Evolutionary conservation across 176 grass and related monocot genomes (phyloP), one percentile per base, ranked within the genome.

Genomic region (maize (Zea mays)): DNA sequence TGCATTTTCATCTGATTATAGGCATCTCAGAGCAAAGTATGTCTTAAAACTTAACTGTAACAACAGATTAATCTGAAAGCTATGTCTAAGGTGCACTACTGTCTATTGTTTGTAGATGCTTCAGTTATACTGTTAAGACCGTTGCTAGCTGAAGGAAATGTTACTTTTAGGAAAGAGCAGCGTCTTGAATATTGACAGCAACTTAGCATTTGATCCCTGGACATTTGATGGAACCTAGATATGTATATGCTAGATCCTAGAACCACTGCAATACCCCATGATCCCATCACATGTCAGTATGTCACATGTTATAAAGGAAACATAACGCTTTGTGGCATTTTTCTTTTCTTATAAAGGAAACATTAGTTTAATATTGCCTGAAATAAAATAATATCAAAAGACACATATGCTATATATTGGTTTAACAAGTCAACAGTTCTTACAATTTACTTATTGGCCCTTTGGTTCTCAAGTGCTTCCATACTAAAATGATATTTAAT

Each of bases 361-460:
- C 51, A 72, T 17, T 52, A 36, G 14, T 47, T 16, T 61, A 52
- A 34, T 20, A 33, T 81, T 46, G 4, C 3, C 76, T 78, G 43
- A 78, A 72, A 38, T 72, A 11, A 17, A 62, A 48, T 43, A 72
- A 62, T 81, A 19, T 69, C 2, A 27, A 40, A 66, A 85, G 59
- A 45, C 58, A 45, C 58, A 3, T 7, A 14, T 50, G 35, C 16
- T 45, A 46, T 77, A 50, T 15, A 62, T 55, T 34, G 5, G 65
- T 72, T 58, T 39, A 66, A 19, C 4, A 50, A 77, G 47, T 82
- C 48, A 86, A 58, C 48, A 66, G 19, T 15, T 44, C 14, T 65
- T 82, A 72, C 8, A 6, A 35, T 60, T 76, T 77, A 50, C 65
- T 79, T 17, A 65, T 69, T 63, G 39, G 40, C 63, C 47, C 54